Conservation (phyloP, 1,284 basidiomycete species). For the Cerrena zonata region DNA sequence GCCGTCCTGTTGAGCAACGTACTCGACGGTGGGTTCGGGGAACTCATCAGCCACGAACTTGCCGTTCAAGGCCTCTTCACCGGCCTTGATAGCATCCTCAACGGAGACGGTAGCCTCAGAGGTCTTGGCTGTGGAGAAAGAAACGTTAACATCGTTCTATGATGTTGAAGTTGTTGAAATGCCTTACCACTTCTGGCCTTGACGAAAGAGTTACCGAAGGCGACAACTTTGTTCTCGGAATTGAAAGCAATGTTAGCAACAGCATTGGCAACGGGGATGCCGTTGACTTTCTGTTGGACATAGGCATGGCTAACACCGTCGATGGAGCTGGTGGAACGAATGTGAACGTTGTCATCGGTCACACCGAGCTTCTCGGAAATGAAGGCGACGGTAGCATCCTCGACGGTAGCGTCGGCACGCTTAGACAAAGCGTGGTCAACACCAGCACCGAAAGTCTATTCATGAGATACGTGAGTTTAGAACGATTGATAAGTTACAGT, state of each 20-base stretch:
- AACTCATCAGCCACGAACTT: conserved; percentile 35
- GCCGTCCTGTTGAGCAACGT: conserved; percentile 39
- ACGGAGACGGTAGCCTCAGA: conserved; percentile 33
- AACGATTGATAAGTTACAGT: not conserved
- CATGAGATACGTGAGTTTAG: no score
- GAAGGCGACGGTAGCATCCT: conserved; percentile 24
- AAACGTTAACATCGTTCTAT: conserved; percentile 14
- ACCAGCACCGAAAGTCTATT: conserved; percentile 39
- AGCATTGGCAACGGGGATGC: conserved; percentile 38
- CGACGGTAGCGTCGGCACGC: conserved; percentile 21
- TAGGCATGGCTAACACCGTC: conserved; percentile 30
- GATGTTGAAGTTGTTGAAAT: not conserved
- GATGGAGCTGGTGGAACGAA: conserved; percentile 21
- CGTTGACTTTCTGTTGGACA: conserved; percentile 34
- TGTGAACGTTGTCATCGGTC: conserved; percentile 16
- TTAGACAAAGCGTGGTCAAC: conserved; percentile 26
- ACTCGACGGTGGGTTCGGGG: conserved; percentile 39
- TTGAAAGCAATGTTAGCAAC: conserved; percentile 42
- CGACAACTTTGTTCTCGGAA: conserved; percentile 33
- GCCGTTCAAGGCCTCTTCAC: conserved; percentile 38
- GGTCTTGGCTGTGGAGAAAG: no score
- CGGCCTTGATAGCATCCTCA: conserved; percentile 33
- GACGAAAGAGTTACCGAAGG: conserved; percentile 49
- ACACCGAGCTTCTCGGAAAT: conserved; percentile 22
- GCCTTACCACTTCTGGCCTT: conserved; percentile 28